Percentiles rank a stretch among this genome's conserved stretches.
phyloP scores from a whole-genome alignment of 495 filamentous ascomycete species.

The Neurospora sp. region DNA sequence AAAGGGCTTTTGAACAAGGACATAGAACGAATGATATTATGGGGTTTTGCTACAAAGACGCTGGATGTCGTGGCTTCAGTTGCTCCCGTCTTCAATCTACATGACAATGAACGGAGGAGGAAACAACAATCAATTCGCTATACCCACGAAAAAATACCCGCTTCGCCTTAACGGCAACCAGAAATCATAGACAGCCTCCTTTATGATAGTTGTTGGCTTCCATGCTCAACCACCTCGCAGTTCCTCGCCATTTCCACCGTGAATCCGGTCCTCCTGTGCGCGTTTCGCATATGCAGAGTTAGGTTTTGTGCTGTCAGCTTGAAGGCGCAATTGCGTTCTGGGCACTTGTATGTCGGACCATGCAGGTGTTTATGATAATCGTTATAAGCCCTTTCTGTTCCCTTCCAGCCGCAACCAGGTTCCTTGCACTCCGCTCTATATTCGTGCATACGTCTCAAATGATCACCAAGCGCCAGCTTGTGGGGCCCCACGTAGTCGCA shows the following conservation, averaged over 20 bases:
- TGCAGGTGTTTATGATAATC: background rate
- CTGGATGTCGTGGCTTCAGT: too few species aligned
- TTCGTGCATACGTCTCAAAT: background rate
- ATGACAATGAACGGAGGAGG: too few species aligned
- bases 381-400: background rate
- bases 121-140: too few species aligned
- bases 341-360: background rate
- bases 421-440: too few species aligned
- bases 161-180: too few species aligned
- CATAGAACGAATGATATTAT: too few species aligned
- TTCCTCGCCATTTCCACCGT: background rate
- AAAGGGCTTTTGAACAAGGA: too few species aligned
- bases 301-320: background rate
- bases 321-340: background rate
- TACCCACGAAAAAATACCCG: background rate
- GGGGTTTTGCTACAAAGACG: background rate
- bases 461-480: fast-evolving
- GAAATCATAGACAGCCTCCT: too few species aligned
- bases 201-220: too few species aligned
- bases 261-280: background rate
- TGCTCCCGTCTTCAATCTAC: too few species aligned
- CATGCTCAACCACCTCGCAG: background rate
- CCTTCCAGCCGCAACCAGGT: background rate
- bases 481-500: background rate
- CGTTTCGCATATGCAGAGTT: fast-evolving